Base-by-base conservation (phyloP, 108 stramenopile genomes). In the Nannochloropsis gaditana region DNA sequence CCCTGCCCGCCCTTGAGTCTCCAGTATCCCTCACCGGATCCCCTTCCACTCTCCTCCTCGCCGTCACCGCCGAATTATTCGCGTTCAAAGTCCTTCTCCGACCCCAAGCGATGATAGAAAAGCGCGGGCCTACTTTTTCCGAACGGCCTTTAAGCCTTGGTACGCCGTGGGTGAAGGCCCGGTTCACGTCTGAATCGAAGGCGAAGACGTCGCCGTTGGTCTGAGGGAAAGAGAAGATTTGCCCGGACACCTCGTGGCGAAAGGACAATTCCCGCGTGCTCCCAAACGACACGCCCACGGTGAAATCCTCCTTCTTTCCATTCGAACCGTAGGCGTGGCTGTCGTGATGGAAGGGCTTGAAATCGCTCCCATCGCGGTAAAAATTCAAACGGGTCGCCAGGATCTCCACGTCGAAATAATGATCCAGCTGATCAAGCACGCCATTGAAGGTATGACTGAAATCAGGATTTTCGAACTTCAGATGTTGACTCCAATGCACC, bases 61-160 rank as follows among this genome's bases (percentile, higher is more conserved):
- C 59, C 59, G 59, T 73, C 59, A 73, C 59, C n/a, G 59, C 8
- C 6, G 59, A 73, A 73, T 73, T 73, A 15, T 2, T 15, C n/a
- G 15, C 59, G n/a, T 73, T 73, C 59, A 73, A 73, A 0, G 59
- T 73, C 59, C 59, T 15, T n/a, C 59, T 73, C 59, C 59, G 15
- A 15, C 59, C 59, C 59, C 59, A 73, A 73, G 59, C 59, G n/a
- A 73, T 73, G 59, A 73, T 73, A n/a, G 59, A 73, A 73, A 73
- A 73, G 19, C 59, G 15, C 5, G 59, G 59, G 3, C 59, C 59
- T 73, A n/a, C 59, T n/a, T 73, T 73, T n/a, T 73, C 59, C 19
- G 59, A 15, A 73, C 59, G 19, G 15, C 59, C 59, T n/a, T 73
- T 73, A 4, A 73, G 15, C 59, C 3, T 73, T 1, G 59, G 59